Base-by-base conservation (phyloP, 2,329 filamentous ascomycete genomes). In the Salinomyces thailandicus region DNA sequence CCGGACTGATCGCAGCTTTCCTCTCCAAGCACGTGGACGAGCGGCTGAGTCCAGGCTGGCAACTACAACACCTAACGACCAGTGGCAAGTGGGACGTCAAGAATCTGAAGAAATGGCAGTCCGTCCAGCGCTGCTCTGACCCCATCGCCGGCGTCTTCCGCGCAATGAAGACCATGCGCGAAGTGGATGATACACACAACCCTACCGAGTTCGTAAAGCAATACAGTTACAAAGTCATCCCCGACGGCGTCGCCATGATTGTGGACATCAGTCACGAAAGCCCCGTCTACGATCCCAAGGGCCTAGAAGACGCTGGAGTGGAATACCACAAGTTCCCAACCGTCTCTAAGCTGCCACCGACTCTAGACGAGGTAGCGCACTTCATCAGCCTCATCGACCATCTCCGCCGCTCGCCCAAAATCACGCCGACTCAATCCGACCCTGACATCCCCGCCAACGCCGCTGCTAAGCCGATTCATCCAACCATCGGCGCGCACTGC, bases 41-140 rank as follows among this genome's bases (percentile, higher is more conserved):
- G 7, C 77, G 86, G 6, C 72, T 95, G 11, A 83, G 78, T 1
- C 74, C 89, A 18, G 84, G 81, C 29, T 96, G 89, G 87, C 89
- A 96, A 60, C 68, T 96, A 12, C 82, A 89, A 50, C 81, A 91
- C 51, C 75, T 96, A 16, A 85, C 82, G 2, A 85, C 81, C 2
- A 83, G 86, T 48, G 87, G 87, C 3, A 96, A 96, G 63, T 96
- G 89, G 89, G 89, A 95, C 54, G 85, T 96, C 48, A 96, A 96
- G 64, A 96, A 96, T 53, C 69, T 95, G 8, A 77, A 74, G 58
- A 77, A 76, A 13, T 37, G 35, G 35, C 20, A 24, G 82, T 13
- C 12, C 7, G 44, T 50, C 11, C 37, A 41, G 1, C 39, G 43
- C 4, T 49, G 48, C 37, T 52, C 52, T 1, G 44, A 49, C 12